phyloP scores from a whole-genome alignment of 257 asterid genomes.

The Solanum okadae region DNA sequence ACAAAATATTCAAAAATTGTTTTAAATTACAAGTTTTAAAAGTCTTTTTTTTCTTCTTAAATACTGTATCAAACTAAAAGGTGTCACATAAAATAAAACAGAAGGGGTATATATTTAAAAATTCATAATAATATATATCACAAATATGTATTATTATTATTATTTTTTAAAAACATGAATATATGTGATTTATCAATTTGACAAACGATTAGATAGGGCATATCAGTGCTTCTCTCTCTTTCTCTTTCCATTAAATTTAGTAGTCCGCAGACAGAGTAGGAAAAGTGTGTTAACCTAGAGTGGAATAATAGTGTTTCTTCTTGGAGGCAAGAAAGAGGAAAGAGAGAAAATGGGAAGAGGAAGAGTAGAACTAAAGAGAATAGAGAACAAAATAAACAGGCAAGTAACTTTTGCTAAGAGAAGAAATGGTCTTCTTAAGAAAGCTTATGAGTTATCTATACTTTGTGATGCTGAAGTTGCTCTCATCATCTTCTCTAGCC shows the following conservation, averaged over 20 bases:
- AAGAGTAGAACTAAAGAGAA: conserved; percentile 16
- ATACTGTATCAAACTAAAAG: no score
- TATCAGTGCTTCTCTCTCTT: background rate
- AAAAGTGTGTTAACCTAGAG: background rate
- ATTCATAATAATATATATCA: no score
- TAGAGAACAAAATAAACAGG: conserved; percentile 30
- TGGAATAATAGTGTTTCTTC: background rate
- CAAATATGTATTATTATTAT: no score
- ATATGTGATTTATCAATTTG: background rate
- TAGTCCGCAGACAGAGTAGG: background rate
- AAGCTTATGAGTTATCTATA: conserved; percentile 23
- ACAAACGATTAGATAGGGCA: background rate
- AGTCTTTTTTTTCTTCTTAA: no score
- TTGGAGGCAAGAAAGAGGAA: background rate
- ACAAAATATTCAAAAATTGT: no score
- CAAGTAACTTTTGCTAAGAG: conserved; percentile 28
- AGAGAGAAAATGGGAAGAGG: conserved; percentile 6
- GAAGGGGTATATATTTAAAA: no score
- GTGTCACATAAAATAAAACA: background rate
- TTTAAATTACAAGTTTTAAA: no score
- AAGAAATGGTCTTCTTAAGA: conserved; percentile 26
- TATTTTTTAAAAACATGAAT: no score
- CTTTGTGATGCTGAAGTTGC: conserved; percentile 31
- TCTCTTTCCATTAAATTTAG: background rate
- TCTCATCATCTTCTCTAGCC: conserved; percentile 23